These are phyloP conservation scores for Coemansia sp. DNA, from an alignment of 192 early-diverging fungal species.

Conservation along the genomic window DNA sequence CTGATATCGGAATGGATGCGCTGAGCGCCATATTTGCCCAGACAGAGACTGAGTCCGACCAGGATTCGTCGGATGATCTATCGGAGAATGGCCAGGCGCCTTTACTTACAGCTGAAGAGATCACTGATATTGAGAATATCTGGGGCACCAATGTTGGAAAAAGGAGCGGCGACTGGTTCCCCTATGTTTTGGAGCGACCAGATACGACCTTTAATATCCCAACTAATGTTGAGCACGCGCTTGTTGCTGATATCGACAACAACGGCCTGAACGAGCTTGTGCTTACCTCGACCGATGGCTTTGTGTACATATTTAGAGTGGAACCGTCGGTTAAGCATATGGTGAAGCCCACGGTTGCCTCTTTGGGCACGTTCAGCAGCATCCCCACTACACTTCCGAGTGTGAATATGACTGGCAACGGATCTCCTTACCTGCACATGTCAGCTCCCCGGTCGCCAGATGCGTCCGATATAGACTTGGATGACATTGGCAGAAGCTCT, in stretches of 20 bases:
- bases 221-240: conserved; percentile 53
- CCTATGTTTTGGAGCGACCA: conserved; percentile 44
- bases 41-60: conserved; percentile 32
- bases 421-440: conserved; percentile 52
- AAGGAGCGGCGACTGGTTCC: conserved; percentile 55
- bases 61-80: conserved; percentile 24
- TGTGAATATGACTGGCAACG: conserved; percentile 43
- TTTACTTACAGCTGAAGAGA: conserved; percentile 40
- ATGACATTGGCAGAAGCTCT: conserved; percentile 10
- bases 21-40: conserved; percentile 37
- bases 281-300: conserved; percentile 53
- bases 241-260: conserved; percentile 52
- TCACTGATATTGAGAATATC: conserved; percentile 48
- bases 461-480: conserved; percentile 40
- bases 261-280: conserved; percentile 56
- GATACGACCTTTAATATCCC: conserved; percentile 52
- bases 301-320: conserved; percentile 54
- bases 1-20: conserved; percentile 19
- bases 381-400: conserved; percentile 43
- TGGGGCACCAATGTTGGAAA: conserved; percentile 54
- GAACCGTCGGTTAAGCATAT: conserved; percentile 38
- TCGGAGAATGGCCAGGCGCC: conserved; percentile 26
- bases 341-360: conserved; percentile 35
- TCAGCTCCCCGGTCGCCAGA: conserved; percentile 52
- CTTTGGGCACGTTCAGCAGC: conserved; percentile 42